phyloP scores from a whole-genome alignment of 768 basidiomycete species.

The Phlebiopsis flavidoalba region DNA sequence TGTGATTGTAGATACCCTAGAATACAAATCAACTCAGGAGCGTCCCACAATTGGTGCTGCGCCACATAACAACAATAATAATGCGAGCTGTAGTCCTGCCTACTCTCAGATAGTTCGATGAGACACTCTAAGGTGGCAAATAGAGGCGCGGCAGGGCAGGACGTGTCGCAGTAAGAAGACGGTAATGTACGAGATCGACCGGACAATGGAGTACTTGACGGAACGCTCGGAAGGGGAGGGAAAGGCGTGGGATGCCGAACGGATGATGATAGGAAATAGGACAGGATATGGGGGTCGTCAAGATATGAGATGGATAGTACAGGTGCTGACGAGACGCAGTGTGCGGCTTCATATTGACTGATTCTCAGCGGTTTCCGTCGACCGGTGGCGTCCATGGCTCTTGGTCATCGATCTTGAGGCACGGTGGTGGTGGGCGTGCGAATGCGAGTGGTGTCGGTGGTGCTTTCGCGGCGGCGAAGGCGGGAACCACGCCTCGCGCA shows the following conservation, averaged over 20 bases:
- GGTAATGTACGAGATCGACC: neutral
- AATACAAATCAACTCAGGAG: too few species aligned
- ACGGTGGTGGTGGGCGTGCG: neutral
- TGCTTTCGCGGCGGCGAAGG: neutral
- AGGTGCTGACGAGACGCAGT: neutral
- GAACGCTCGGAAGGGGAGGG: neutral
- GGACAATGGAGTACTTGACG: neutral
- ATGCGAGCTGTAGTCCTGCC: too few species aligned
- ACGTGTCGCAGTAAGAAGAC: too few species aligned
- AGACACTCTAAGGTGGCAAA: too few species aligned
- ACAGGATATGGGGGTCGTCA: neutral
- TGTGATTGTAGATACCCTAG: too few species aligned
- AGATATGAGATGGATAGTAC: neutral
- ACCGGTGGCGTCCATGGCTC: neutral
- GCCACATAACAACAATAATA: too few species aligned
- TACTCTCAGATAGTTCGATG: too few species aligned
- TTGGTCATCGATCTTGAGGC: neutral
- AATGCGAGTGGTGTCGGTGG: constrained; percentile 5
- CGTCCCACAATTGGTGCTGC: too few species aligned
- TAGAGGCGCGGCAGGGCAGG: too few species aligned
- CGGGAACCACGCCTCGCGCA: constrained; percentile 63
- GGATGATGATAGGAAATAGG: neutral
- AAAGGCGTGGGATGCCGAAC: neutral
- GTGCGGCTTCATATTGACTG: neutral
- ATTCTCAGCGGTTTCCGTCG: neutral